phyloP scores from a whole-genome alignment of 495 filamentous ascomycete genomes.

The Sordaria brevicollis region DNA sequence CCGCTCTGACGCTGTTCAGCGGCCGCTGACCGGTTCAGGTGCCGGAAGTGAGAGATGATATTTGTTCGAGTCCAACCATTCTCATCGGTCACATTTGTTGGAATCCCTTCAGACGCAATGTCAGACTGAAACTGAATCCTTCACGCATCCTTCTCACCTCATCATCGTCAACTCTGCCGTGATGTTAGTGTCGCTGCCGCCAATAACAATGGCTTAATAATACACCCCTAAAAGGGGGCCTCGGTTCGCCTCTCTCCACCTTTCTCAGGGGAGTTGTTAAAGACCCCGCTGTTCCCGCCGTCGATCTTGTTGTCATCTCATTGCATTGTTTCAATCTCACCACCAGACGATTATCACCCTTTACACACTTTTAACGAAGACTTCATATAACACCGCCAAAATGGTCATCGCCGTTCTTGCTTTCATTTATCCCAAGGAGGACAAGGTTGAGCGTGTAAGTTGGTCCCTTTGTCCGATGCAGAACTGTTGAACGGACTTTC shows the following conservation, averaged over 20 bases:
- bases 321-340: background rate
- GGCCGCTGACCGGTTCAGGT: background rate
- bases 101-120: background rate
- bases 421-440: conserved; percentile 15
- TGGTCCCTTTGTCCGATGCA: too few relatives aligned
- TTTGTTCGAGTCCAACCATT: background rate
- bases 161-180: background rate
- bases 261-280: background rate
- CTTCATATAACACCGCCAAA: background rate
- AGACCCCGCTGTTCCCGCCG: background rate
- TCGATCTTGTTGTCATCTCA: background rate
- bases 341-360: background rate
- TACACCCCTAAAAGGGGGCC: background rate
- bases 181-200: background rate
- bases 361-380: background rate
- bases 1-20: background rate
- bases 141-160: background rate
- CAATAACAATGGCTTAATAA: background rate
- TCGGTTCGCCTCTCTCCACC: background rate
- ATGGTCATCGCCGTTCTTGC: conserved; percentile 10
- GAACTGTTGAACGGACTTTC: background rate
- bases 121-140: background rate
- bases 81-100: background rate
- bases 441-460: conserved; percentile 13
- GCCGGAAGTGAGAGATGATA: background rate